Evolutionary conservation across 2,329 filamentous ascomycete genomes (phyloP).

Genomic region (Microdochium bolleyi): DNA sequence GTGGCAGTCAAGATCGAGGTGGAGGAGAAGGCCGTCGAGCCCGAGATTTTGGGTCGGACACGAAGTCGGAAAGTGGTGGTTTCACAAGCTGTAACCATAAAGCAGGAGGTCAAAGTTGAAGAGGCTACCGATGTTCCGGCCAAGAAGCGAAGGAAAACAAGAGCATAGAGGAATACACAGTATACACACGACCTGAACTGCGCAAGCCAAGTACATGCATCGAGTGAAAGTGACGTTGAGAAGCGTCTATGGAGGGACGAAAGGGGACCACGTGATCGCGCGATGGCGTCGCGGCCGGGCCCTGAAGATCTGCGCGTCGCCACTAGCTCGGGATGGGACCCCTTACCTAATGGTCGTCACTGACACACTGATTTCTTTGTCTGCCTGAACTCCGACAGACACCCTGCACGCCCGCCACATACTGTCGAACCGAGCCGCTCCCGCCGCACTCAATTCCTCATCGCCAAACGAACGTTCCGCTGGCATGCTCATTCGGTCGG

Average conservation of each 20-base stretch:
- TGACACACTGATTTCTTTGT: background rate
- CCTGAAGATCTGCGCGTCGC: background rate
- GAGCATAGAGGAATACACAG: background rate
- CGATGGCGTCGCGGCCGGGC: background rate
- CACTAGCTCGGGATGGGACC: background rate
- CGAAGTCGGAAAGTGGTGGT: background rate
- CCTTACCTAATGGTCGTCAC: background rate
- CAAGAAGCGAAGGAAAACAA: background rate
- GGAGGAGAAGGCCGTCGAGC: slow-evolving; percentile 7
- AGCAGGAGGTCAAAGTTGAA: background rate
- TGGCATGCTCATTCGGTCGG: too few species aligned
- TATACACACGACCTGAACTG: too few species aligned
- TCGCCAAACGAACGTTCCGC: too few species aligned
- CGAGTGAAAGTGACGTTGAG: background rate
- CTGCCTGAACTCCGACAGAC: background rate
- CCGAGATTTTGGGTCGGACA: background rate
- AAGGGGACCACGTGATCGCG: background rate
- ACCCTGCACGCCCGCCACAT: background rate
- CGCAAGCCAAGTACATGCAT: background rate
- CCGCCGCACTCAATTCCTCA: too few species aligned
- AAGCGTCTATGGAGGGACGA: too few species aligned
- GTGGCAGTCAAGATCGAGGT: slow-evolving; percentile 12
- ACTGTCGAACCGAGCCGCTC: too few species aligned
- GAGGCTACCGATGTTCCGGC: background rate
- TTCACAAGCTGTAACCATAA: background rate